These are phyloP conservation scores for Didymellaceae sp. DNA, from an alignment of 2,329 filamentous ascomycete genomes.

Conservation along the genomic window DNA sequence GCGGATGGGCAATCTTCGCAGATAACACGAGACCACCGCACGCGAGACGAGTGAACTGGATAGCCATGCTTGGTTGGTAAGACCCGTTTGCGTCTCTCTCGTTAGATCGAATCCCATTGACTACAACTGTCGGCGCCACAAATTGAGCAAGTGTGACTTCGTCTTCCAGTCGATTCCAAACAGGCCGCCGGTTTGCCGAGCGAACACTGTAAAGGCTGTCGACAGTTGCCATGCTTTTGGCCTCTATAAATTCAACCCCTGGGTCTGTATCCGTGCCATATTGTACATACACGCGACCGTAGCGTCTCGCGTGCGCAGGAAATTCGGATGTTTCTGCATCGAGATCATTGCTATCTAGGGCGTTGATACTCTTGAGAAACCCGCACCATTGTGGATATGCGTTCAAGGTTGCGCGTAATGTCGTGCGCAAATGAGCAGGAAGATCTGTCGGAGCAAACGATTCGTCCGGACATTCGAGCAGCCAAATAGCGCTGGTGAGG, in stretches of 20 bases:
- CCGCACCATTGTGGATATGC: constrained; percentile 16
- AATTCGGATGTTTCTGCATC: constrained; percentile 4
- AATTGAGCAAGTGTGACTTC: background rate
- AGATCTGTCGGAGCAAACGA: background rate
- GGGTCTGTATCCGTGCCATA: constrained; percentile 5
- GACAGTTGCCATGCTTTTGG: background rate
- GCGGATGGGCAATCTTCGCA: constrained; percentile 15
- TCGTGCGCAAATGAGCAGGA: constrained; percentile 2
- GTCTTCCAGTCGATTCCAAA: background rate
- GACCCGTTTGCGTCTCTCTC: constrained; percentile 6
- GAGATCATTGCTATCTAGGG: background rate
- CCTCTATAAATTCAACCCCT: constrained; percentile 8
- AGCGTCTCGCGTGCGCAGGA: constrained; percentile 11
- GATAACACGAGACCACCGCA: constrained; percentile 12
- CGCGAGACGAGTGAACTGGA: constrained; percentile 14
- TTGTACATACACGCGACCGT: constrained; percentile 13
- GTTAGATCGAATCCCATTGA: constrained; percentile 2
- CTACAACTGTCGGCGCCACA: background rate
- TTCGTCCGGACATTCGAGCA: constrained; percentile 1
- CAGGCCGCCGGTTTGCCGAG: background rate
- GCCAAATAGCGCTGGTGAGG: constrained; percentile 16
- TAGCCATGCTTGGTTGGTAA: constrained; percentile 15
- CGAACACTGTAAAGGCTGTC: background rate
- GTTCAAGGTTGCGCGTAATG: constrained; percentile 6
- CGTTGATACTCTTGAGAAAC: constrained; percentile 2